Percentiles rank a stretch among this genome's conserved stretches.
Evolutionary conservation across 768 basidiomycete species (phyloP).

Genomic region (Termitomyces sp.): DNA sequence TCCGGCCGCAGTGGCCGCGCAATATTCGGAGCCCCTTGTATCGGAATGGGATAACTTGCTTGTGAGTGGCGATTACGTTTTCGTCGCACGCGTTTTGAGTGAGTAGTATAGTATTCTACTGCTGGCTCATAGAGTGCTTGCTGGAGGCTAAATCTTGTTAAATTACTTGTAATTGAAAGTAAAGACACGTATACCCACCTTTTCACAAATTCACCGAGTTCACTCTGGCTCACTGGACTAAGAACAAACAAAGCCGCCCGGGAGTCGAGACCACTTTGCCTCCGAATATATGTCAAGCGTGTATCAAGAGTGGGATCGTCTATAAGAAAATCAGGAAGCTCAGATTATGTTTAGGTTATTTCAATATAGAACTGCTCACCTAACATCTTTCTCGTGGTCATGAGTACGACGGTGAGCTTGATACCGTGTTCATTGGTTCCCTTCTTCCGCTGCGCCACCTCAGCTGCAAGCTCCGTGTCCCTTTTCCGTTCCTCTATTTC

Average conservation of each 20-base stretch:
- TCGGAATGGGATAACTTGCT: slow-evolving; percentile 43
- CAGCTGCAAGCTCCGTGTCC: slow-evolving; percentile 75
- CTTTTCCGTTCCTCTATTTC: slow-evolving; percentile 62
- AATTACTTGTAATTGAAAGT: background rate
- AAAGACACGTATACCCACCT: slow-evolving; percentile 41
- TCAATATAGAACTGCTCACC: slow-evolving; percentile 39
- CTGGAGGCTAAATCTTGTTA: slow-evolving; percentile 55
- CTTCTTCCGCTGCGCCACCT: slow-evolving; percentile 78
- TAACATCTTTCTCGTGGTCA: slow-evolving; percentile 84
- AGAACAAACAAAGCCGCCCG: slow-evolving; percentile 92
- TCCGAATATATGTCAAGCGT: slow-evolving; percentile 81
- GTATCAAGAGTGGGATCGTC: slow-evolving; percentile 83
- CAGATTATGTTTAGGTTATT: background rate
- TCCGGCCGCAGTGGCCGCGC: slow-evolving; percentile 68
- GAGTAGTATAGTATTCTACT: slow-evolving; percentile 87
- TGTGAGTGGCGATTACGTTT: slow-evolving; percentile 85
- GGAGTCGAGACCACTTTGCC: slow-evolving; percentile 85
- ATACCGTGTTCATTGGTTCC: slow-evolving; percentile 78
- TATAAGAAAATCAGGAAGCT: slow-evolving; percentile 21
- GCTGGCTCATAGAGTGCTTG: slow-evolving; percentile 86
- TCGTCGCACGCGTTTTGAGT: slow-evolving; percentile 86
- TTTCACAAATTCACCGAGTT: slow-evolving; percentile 84
- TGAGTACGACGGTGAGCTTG: slow-evolving; percentile 90
- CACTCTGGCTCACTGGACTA: slow-evolving; percentile 82
- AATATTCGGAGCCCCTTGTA: slow-evolving; percentile 36